Evolutionary conservation across 176 grass and related monocot genomes (phyloP), one percentile per base, ranked within the genome.

Genomic region (Paspalum vaginatum): DNA sequence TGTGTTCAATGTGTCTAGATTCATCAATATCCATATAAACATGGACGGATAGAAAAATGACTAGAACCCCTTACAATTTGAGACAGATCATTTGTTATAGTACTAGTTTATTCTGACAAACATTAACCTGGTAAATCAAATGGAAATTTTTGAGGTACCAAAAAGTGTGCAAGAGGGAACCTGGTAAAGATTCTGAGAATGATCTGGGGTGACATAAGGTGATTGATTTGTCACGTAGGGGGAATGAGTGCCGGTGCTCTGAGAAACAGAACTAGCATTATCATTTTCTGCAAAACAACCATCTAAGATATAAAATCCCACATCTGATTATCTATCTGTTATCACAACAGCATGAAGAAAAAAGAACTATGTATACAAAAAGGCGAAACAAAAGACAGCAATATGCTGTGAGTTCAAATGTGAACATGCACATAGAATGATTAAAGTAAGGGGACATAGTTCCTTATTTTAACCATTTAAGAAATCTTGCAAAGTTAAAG

Each of bases 131-230:
- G 45, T 40, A 56, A 53, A 78, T 54, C 58, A 79, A 37, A 46
- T 11, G 16, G 15, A 49, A 60, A 64, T 57, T 5, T 67, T 44
- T 68, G 15, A 72, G 64, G 3, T 70, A 39, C 7, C 51, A 76
- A 76, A 75, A 27, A 44, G 86, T 81, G 39, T 54, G 70, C 41
- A 76, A 76, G 51, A 74, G 8, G n/a, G 59, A 86, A 98, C 96
- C 96, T 95, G 84, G 86, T 88, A 93, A 84, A 49, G 65, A 70
- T 82, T 88, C 26, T 87, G 89, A 56, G 89, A 79, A 54, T 53
- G 45, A 8, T 93, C 72, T 44, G 72, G 17, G 61, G 54, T 17
- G 15, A 65, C 67, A 81, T 85, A 85, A 63, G 60, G 32, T 32
- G 32, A 32, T 70, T 88, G 86, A 60, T 91, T 82, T 72, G 47